Evolutionary conservation across 345 rosid species (phyloP).

Genomic region (Eucalyptus regnans): DNA sequence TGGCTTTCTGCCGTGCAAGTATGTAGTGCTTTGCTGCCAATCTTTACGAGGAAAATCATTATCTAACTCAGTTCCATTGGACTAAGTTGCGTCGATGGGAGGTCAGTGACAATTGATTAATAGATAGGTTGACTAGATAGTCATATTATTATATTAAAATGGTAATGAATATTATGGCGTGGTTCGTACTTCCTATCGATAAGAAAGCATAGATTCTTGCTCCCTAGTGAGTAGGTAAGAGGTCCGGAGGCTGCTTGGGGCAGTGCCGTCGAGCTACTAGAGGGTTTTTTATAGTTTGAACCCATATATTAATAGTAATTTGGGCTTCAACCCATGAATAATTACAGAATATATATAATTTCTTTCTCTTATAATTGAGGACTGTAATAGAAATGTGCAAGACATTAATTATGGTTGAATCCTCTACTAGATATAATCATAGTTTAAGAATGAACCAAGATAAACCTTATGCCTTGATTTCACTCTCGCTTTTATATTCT

Average conservation of each 20-base stretch:
- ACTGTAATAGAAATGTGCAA: too few species aligned
- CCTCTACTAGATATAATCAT: neutral
- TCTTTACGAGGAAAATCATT: neutral
- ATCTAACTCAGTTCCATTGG: neutral
- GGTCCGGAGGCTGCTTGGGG: fast-evolving
- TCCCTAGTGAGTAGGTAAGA: neutral
- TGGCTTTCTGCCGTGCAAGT: neutral
- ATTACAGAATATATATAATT: too few species aligned
- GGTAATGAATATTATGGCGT: too few species aligned
- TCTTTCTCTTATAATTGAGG: too few species aligned
- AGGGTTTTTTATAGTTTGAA: too few species aligned
- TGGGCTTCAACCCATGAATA: neutral
- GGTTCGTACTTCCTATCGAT: neutral
- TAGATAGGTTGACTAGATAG: neutral
- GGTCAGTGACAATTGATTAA: neutral
- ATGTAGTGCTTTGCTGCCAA: neutral
- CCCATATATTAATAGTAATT: neutral
- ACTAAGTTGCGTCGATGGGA: neutral
- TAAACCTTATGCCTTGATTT: too few species aligned
- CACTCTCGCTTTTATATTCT: neutral
- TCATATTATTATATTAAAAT: neutral
- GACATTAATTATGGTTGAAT: too few species aligned
- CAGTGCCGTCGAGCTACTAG: fast-evolving
- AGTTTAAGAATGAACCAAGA: too few species aligned
- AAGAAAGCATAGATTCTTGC: too few species aligned